Base-by-base conservation (phyloP, 192 early-diverging fungal genomes). In the Entomortierella chlamydospora region DNA sequence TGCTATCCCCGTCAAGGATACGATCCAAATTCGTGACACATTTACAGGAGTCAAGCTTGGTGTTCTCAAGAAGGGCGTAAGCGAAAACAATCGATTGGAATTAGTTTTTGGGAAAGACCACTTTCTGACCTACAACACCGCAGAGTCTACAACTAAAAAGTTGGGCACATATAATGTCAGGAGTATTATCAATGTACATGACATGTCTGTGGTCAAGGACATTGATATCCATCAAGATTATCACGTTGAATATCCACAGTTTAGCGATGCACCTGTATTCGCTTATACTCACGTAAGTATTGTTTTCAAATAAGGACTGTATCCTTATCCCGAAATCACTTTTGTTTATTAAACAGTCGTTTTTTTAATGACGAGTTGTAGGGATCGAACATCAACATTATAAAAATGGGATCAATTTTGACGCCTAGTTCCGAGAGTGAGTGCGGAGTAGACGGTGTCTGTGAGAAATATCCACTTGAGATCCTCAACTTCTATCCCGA, bases 71-170 rank as follows among this genome's bases (percentile, higher is more conserved):
- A 54, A 54, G 26, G 39, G 49, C 0, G 1, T 61, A 13, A n/a
- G 0, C 23, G 25, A 22, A 0, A 50, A 31, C 10, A 43, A 51
- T 11, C 17, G 11, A 2, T 43, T 39, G 10, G 57, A 70, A 25
- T 25, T 70, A 4, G 58, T 31, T 2, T 41, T 70, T n/a, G 68
- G 68, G 6, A 8, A 50, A 2, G 66, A 68, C 0, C 39, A 58
- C 45, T 58, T 68, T 10, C 18, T 68, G 56, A 50, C 22, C 1
- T 25, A 41, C 25, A 25, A 37, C 3, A 30, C 20, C 0, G 31
- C 18, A 2, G 33, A 20, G 22, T 45, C 66, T 1, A 22, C 42
- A 8, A 4, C 20, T 7, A 5, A 12, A 26, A 47, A 43, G 43
- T 20, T 30, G 31, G 29, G 20, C 0, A 11, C 20, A 4, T 20